These are phyloP conservation scores for Nicotiana otophora DNA, from an alignment of 257 asterid species.

Conservation along the genomic window DNA sequence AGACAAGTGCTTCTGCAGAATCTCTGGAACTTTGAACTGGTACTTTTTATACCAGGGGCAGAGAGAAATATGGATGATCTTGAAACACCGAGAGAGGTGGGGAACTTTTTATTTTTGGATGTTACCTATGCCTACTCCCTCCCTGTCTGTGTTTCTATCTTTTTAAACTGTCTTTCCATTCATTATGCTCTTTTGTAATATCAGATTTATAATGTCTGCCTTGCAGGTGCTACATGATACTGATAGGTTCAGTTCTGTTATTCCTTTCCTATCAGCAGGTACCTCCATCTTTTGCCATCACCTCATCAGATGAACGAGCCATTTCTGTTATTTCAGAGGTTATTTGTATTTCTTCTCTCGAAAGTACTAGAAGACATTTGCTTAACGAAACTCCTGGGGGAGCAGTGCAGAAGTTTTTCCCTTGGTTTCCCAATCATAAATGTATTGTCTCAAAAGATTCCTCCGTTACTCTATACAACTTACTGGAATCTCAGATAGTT, in stretches of 20 bases:
- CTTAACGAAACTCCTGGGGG: conserved; percentile 21
- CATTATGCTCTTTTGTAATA: conserved; percentile 27
- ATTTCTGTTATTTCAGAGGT: conserved; percentile 77
- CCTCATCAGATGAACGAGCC: conserved; percentile 49
- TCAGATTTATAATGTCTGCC: conserved; percentile 49
- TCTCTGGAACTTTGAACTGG: conserved; percentile 74
- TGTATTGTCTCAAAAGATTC: conserved; percentile 54
- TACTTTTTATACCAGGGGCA: conserved; percentile 57
- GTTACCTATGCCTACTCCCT: background rate
- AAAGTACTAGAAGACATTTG: conserved; percentile 41
- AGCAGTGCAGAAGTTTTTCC: conserved; percentile 31
- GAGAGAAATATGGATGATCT: conserved; percentile 66
- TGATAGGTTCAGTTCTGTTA: conserved; percentile 70
- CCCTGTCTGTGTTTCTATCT: background rate
- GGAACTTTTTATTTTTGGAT: background rate
- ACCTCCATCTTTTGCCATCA: conserved; percentile 56
- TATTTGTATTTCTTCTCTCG: conserved; percentile 63
- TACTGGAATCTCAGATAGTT: conserved; percentile 56
- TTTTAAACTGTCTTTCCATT: conserved; percentile 6
- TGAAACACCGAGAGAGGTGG: conserved; percentile 73
- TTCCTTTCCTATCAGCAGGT: conserved; percentile 93
- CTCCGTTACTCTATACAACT: conserved; percentile 47
- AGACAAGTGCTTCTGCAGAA: conserved; percentile 72
- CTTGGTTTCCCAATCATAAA: conserved; percentile 44
- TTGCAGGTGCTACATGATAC: conserved; percentile 73